Percentiles rank a stretch among this genome's conserved stretches.
Evolutionary conservation across 192 early-diverging fungal species (phyloP).

Genomic region (Mortierella claussenii): DNA sequence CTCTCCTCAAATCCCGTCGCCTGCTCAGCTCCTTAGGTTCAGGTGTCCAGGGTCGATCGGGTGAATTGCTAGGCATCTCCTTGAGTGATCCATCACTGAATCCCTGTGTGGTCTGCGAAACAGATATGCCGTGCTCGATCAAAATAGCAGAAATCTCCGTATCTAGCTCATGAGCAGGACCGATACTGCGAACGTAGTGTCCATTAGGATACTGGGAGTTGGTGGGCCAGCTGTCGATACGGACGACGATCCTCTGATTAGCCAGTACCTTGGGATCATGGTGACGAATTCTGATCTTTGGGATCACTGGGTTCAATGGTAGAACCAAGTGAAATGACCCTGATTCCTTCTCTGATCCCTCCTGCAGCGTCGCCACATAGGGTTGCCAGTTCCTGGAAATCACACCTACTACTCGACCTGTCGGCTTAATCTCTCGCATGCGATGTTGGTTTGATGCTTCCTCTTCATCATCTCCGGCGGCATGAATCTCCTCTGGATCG

Average conservation of each 20-base stretch:
- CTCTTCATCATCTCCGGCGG: constrained; percentile 29
- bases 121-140: constrained; percentile 80
- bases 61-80: constrained; percentile 72
- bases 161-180: constrained; percentile 71
- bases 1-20: constrained; percentile 44
- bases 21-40: constrained; percentile 31
- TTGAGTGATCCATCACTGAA: constrained; percentile 71
- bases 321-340: constrained; percentile 72
- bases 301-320: constrained; percentile 73
- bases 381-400: constrained; percentile 76
- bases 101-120: constrained; percentile 75
- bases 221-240: constrained; percentile 75
- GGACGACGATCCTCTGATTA: constrained; percentile 75
- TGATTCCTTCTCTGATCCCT: constrained; percentile 58
- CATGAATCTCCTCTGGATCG: constrained; percentile 45
- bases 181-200: constrained; percentile 78
- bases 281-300: constrained; percentile 82
- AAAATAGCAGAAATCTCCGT: constrained; percentile 82
- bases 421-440: constrained; percentile 46
- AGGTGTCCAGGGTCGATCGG: constrained; percentile 65
- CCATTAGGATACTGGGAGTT: constrained; percentile 81
- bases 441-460: constrained; percentile 19
- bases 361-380: constrained; percentile 81
- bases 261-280: constrained; percentile 64
- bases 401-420: constrained; percentile 70